Evolutionary conservation across 306 rosid genomes (phyloP), one percentile per base, ranked within the genome.

Genomic region (Aeschynomene evenia): DNA sequence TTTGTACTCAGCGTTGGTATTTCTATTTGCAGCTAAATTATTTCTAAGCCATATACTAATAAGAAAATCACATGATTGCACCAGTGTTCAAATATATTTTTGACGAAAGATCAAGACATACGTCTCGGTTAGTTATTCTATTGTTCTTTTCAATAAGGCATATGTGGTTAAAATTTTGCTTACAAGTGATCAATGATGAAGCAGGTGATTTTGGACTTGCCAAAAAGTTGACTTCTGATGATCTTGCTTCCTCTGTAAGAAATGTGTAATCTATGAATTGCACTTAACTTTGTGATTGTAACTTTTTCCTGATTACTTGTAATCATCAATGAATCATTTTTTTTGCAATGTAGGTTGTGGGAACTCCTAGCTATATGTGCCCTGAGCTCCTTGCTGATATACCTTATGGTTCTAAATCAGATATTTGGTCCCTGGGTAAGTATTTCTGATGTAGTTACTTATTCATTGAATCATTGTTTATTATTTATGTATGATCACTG

Each of bases 341-440:
- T 66, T 61, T 62, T 68, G 69, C 65, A 28, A 74, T 57, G 26
- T 78, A 95, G 99, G 97, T 95, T 57, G 99, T 95, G 63, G 99
- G 99, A 85, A 95, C 99, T 54, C 99, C 99, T 48, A 89, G 96
- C 80, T 91, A 95, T 75, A 95, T 95, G 99, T 95, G 99, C 70
- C 99, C 99, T 0, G 99, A 95, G 75, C 99, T 95, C 83, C 99
- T 95, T 65, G 99, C 99, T 53, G 99, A 95, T 82, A 95, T 95
- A 77, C 99, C 99, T 61, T 95, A 95, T 52, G 99, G 97, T 61
- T 91, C 97, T 60, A 95, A 95, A 82, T 95, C 99, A 23, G 99
- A 95, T 80, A 95, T 95, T 83, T 95, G 99, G 99, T 95, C 99
- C 37, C 85, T 95, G 78, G 99, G 99, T 95, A 72, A 64, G 86